Base-by-base conservation (phyloP, 192 early-diverging fungal species). In the Backusella tuberculispora region DNA sequence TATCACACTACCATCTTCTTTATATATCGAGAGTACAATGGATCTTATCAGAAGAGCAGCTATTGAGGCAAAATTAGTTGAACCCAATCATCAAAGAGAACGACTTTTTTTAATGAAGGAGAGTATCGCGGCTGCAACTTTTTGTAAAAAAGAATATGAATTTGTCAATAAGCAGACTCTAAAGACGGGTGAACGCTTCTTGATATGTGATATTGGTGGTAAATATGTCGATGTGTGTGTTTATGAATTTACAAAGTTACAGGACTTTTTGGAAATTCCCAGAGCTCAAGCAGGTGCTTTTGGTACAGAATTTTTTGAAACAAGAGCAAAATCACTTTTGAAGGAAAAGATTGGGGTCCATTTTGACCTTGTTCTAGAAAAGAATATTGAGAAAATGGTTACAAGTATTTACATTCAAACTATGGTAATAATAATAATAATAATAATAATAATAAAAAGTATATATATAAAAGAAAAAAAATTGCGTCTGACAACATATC, bases 191-290 rank as follows among this genome's bases (percentile, higher is more conserved):
- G 53, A 60, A 12, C 53, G 8, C 10, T 26, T 60, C 21, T 12
- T 60, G 53, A 24, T 60, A 8, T 60, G 53, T 60, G 53, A 60
- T 60, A 26, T 60, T 5, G 53, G 53, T 60, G 53, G 53, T 60
- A 60, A 60, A 26, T 26, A 24, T 24, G 26, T 60, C 21, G 53
- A 60, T 60, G 53, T 60, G 9, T 60, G 53, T 13, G 53, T 60
- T 13, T 60, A 26, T 60, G 53, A 60, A 60, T 60, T 24, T 12
- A 60, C 53, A 60, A 60, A 26, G 53, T 60, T 60, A 24, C 21
- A 26, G 1, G 53, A 60, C 8, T 60, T 60, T 60, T 26, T 60
- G 53, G 53, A 60, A 12, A 9, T 60, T 21, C 1, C 21, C 4
- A 19, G 4, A 24, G 19, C 53, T 60, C 53, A 60, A 13, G 21